Evolutionary conservation across 2,329 filamentous ascomycete genomes (phyloP).

Genomic region (Microsporum canis): DNA sequence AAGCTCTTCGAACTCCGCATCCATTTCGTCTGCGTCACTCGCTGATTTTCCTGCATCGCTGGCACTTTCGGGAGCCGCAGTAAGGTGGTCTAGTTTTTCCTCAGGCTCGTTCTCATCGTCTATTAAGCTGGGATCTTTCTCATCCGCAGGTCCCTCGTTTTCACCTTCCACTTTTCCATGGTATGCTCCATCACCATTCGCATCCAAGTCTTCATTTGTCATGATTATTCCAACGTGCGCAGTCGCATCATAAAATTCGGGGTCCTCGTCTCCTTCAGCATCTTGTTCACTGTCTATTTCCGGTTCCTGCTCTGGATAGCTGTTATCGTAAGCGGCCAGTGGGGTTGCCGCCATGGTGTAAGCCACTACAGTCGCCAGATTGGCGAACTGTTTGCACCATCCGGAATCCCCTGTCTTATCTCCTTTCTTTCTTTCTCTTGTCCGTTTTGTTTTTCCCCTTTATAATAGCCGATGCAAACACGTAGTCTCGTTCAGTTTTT

Average conservation of each 20-base stretch:
- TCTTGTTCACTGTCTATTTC: slow-evolving; percentile 34
- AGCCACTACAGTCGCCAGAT: slow-evolving; percentile 30
- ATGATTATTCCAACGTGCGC: slow-evolving; percentile 20
- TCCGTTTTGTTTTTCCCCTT: neutral
- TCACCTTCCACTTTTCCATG: slow-evolving; percentile 21
- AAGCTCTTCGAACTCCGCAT: slow-evolving; percentile 32
- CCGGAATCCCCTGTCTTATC: slow-evolving; percentile 7
- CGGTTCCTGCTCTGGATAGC: slow-evolving; percentile 22
- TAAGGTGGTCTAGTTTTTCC: slow-evolving; percentile 17
- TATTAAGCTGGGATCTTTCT: slow-evolving; percentile 15
- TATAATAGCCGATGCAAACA: neutral
- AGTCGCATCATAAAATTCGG: slow-evolving; percentile 1
- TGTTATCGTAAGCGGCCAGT: slow-evolving; percentile 30
- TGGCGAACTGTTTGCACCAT: slow-evolving; percentile 17
- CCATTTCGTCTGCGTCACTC: slow-evolving; percentile 33
- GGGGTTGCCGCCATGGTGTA: slow-evolving; percentile 33
- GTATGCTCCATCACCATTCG: slow-evolving; percentile 15
- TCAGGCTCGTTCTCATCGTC: slow-evolving; percentile 19
- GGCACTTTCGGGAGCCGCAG: slow-evolving; percentile 33
- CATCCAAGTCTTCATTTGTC: slow-evolving; percentile 8
- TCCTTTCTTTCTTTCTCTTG: neutral
- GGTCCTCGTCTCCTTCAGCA: slow-evolving; percentile 26
- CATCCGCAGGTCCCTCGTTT: neutral
- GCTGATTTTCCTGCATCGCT: slow-evolving; percentile 22
- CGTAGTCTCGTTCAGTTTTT: neutral